Evolutionary conservation across 2,329 filamentous ascomycete genomes (phyloP), one percentile per base, ranked within the genome.

Genomic region (Diplodia seriata): DNA sequence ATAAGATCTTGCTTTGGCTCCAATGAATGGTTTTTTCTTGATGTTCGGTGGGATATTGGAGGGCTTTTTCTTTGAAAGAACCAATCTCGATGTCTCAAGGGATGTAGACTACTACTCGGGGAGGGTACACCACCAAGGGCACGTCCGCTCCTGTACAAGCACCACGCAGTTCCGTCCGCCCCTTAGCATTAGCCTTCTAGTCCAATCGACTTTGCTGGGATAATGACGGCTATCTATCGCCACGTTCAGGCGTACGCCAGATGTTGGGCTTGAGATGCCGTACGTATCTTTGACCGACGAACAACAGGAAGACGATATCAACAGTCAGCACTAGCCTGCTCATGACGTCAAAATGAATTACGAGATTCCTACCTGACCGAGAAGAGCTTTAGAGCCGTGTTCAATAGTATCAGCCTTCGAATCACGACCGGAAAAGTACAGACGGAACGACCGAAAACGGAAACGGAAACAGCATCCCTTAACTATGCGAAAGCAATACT

Each of bases 391-490:
- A n/a, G 20, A 20, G n/a, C 7, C n/a, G 3, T 11, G 43, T 18
- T 43, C 18, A 15, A 8, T 7, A 43, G 18, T 18, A 18, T 6
- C 3, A 18, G 18, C 40, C 40, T 43, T n/a, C 40, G 15, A 43
- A 43, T 18, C 18, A 43, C 14, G 3, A 43, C 14, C 6, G 26
- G 26, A 26, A 26, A 26, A 26, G 26, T 26, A 26, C 4, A 4
- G 26, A 26, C 26, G 26, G 26, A 26, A 26, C 26, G 26, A 47
- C 43, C n/a, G 43, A 47, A 47, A 47, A 47, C 43, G 43, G 43
- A 47, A 47, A 47, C 43, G 43, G 43, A 47, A 47, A 11, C 43
- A 47, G 20, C n/a, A 47, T 47, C 43, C 43, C 43, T 47, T 47
- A n/a, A 47, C n/a, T 47, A 47, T 14, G 18, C 18, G 43, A 47